Evolutionary conservation across 331 rosid species (phyloP).

Genomic region (Pyrus hybrid): DNA sequence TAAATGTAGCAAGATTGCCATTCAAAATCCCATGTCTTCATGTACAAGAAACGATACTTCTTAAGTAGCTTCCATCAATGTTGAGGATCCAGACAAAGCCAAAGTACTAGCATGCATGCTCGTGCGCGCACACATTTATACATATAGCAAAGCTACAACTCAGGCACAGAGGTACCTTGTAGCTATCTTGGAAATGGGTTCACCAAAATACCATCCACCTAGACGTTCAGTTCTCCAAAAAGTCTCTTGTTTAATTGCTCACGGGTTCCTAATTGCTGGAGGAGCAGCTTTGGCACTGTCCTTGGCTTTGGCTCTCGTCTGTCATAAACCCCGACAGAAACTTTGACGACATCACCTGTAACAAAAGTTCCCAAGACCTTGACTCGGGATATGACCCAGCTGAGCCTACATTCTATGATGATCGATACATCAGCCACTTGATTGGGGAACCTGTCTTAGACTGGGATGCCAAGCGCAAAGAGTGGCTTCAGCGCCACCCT

Average conservation of each 20-base stretch:
- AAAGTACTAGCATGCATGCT: too few relatives aligned
- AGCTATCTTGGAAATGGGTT: not conserved
- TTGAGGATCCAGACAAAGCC: not conserved
- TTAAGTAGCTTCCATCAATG: not conserved
- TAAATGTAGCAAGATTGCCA: not conserved
- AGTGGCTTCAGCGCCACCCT: slow-evolving; percentile 25
- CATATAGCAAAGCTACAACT: not conserved
- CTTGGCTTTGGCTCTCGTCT: not conserved
- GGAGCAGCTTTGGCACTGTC: not conserved
- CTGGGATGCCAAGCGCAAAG: slow-evolving; percentile 25
- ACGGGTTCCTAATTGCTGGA: not conserved
- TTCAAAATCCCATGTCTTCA: not conserved
- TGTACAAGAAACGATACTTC: not conserved
- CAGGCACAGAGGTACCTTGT: not conserved
- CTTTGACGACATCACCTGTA: not conserved
- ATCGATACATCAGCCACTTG: slow-evolving; percentile 12
- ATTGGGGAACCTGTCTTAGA: slow-evolving; percentile 11
- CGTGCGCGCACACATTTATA: too few relatives aligned
- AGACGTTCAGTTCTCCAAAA: not conserved
- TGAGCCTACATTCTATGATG: slow-evolving; percentile 30
- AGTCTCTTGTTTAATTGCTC: not conserved
- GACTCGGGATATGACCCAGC: not conserved
- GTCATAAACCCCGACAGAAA: not conserved
- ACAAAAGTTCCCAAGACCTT: not conserved
- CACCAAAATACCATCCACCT: not conserved